Evolutionary conservation across 2,329 filamentous ascomycete genomes (phyloP), one percentile per base, ranked within the genome.

Genomic region (Chaetomium sp.): DNA sequence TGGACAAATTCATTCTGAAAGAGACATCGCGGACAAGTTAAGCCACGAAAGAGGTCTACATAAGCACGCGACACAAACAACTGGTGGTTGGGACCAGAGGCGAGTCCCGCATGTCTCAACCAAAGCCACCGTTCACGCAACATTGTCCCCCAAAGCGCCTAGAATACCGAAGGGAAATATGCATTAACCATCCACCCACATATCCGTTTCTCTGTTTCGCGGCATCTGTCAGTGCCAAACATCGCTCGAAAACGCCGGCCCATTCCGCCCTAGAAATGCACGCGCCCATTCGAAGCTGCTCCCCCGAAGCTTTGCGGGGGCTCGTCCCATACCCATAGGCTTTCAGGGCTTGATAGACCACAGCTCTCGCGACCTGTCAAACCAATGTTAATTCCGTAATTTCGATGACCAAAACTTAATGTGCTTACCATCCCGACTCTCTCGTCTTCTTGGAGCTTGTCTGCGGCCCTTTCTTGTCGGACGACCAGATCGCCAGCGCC

Each of bases 401-500:
- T 33, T 9, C 32, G 38, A 47, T 8, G 36, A 9, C 6, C 3
- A 3, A 10, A 11, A 10, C 3, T 4, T 19, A 5, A 6, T 42
- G 47, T 11, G 41, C 53, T 32, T 53, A 80, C 82, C 82, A 85
- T 33, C 83, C 83, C 69, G 78, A 75, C 69, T 82, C 78, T 43
- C 80, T 76, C 63, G 82, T 70, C 71, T 81, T 84, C 72, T 84
- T 86, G 64, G 74, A 80, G 60, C 72, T 76, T 5, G 74, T 72
- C 9, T 75, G 73, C 1, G 72, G 63, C 4, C 71, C 67, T 64
- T 78, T 79, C 71, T 82, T 83, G 59, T 82, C 80, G 14, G 72
- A 75, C 9, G 77, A 76, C 56, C 72, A 76, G 52, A 82, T 76
- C 1, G 82, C 79, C 56, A 88, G 81, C 2, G 86, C 84, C 70